Evolutionary conservation across 2,329 filamentous ascomycete genomes (phyloP).

Genomic region (Cladosporium sp.): DNA sequence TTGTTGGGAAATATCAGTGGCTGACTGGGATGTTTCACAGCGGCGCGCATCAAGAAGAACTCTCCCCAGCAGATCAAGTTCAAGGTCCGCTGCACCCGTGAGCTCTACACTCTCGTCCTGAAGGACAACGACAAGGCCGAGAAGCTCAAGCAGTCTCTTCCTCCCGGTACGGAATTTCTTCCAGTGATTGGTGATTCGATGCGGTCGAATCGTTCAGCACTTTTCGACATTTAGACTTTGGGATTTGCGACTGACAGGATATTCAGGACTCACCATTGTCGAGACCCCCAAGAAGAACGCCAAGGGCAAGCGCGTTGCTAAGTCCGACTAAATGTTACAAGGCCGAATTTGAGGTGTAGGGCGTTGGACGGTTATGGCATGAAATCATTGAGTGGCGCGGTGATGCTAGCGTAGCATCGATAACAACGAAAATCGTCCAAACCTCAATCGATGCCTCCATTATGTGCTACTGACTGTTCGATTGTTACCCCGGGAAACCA

Average conservation of each 20-base stretch:
- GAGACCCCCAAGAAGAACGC: conserved; percentile 59
- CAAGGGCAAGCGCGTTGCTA: conserved; percentile 44
- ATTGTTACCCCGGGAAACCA: not conserved
- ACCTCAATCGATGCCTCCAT: not conserved
- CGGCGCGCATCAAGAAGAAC: conserved; percentile 71
- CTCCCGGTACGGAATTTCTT: conserved; percentile 67
- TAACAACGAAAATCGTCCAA: conserved; percentile 11
- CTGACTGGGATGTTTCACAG: conserved; percentile 26
- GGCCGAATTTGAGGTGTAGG: conserved; percentile 4
- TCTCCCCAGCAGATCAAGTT: conserved; percentile 96
- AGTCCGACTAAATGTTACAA: conserved; percentile 18
- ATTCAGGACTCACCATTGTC: conserved; percentile 51
- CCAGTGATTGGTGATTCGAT: not conserved
- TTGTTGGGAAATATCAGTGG: not conserved
- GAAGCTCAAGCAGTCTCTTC: conserved; percentile 99
- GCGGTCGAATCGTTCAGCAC: not conserved
- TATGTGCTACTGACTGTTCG: not conserved
- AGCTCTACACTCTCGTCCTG: conserved; percentile 96
- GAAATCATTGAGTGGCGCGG: conserved; percentile 6
- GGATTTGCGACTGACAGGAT: conserved; percentile 12
- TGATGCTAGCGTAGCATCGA: conserved; percentile 11
- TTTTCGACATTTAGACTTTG: not conserved
- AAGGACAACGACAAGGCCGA: conserved; percentile 99
- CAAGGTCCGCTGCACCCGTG: conserved; percentile 93
- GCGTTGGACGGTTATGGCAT: conserved; percentile 11